phyloP scores from a whole-genome alignment of 352 stramenopile genomes.

The Pythium dissimile region DNA sequence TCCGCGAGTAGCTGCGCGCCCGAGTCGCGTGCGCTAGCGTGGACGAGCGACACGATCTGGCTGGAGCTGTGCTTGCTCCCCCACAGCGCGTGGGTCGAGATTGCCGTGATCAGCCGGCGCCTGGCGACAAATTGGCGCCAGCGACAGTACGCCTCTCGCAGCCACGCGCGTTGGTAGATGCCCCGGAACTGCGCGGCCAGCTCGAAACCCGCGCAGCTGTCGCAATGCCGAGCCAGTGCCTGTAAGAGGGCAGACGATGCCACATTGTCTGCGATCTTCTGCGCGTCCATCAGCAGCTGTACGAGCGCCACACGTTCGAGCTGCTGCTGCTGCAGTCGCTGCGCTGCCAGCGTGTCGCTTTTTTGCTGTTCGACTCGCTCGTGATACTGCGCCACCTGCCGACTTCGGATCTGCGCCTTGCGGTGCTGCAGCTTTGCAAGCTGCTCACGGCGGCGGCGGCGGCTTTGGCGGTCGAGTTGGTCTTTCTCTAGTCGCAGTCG shows the following conservation, averaged over 20 bases:
- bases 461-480: background rate
- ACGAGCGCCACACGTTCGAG: background rate
- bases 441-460: background rate
- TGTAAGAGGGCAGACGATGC: background rate
- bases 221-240: background rate
- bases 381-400: constrained; percentile 17
- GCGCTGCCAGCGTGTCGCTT: too few relatives aligned
- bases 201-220: background rate
- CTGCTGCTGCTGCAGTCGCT: background rate
- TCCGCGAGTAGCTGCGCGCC: background rate
- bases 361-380: background rate
- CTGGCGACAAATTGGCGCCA: constrained; percentile 11
- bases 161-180: constrained; percentile 1
- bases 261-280: background rate
- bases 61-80: background rate
- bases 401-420: constrained; percentile 10
- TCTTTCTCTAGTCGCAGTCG: constrained; percentile 10
- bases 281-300: constrained; percentile 8
- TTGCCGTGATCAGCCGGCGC: background rate
- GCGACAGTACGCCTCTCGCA: background rate
- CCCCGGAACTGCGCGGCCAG: background rate
- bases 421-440: constrained; percentile 1
- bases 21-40: too few relatives aligned
- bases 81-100: constrained; percentile 15
- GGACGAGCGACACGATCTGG: background rate